These are phyloP conservation scores for Dichotomocladium elegans DNA, from an alignment of 371 early-diverging fungal species.

Conservation along the genomic window DNA sequence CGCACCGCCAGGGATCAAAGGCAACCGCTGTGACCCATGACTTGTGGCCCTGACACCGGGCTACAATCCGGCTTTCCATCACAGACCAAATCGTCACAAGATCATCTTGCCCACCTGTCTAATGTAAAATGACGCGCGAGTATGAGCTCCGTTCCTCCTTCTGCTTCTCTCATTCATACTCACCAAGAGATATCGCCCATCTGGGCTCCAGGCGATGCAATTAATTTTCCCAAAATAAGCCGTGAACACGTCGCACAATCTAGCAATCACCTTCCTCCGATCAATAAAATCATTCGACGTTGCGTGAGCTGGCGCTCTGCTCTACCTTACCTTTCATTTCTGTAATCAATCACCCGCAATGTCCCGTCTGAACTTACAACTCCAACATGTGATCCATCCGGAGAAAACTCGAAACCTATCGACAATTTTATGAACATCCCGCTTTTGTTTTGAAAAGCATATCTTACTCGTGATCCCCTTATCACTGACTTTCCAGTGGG, in stretches of 20 bases:
- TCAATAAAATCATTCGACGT: not conserved
- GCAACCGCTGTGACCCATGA: slow-evolving; percentile 90
- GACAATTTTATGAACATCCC: not conserved
- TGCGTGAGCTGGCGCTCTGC: not conserved
- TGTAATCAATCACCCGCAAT: slow-evolving; percentile 75
- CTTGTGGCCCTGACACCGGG: slow-evolving; percentile 91
- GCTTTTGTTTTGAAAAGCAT: not conserved
- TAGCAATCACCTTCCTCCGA: slow-evolving; percentile 6
- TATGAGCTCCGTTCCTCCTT: not conserved
- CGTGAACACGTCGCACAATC: slow-evolving; percentile 66
- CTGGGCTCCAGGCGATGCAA: slow-evolving; percentile 93
- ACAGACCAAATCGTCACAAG: slow-evolving; percentile 89
- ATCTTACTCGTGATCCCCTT: slow-evolving; percentile 62
- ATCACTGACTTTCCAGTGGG: slow-evolving; percentile 68
- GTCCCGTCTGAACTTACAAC: slow-evolving; percentile 74
- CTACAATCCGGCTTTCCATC: slow-evolving; percentile 70
- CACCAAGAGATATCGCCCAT: slow-evolving; percentile 88
- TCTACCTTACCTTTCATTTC: slow-evolving; percentile 48
- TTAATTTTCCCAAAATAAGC: slow-evolving; percentile 83
- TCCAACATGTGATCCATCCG: slow-evolving; percentile 80
- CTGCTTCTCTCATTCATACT: slow-evolving; percentile 1
- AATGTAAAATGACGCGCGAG: not conserved
- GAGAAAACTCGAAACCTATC: slow-evolving; percentile 78
- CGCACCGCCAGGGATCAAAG: slow-evolving; percentile 90
- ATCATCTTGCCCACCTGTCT: slow-evolving; percentile 95